Evolutionary conservation across 805 yeast genomes (phyloP), one percentile per base, ranked within the genome.

Genomic region (Metschnikowia amazonensis): DNA sequence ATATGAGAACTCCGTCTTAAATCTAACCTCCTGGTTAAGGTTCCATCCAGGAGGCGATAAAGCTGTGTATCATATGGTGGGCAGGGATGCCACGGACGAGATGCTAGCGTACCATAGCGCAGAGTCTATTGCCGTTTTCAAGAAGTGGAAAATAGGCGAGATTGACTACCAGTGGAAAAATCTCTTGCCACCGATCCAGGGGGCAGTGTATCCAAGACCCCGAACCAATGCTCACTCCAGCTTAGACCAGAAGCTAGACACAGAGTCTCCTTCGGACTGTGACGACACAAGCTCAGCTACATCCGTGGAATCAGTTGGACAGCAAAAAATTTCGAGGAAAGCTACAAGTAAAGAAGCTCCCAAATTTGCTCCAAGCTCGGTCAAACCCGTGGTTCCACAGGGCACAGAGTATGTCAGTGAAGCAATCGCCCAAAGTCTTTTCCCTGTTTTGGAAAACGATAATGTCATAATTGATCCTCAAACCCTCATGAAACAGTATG

Each of bases 11-110:
- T 48, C 65, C 17, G 95, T 85, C 4, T 68, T 89, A 34, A 77
- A 80, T 52, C 68, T 89, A 47, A 82, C 88, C 44, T 51, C 65
- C 7, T 89, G 96, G 96, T 63, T 89, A 29, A 70, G 70, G 21
- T 70, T 56, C 42, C 97, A 89, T 63, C 97, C 97, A 0, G 97
- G 97, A 13, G 96, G 97, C 4, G 90, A 84, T 48, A 85, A 80
- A 58, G 90, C 95, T 1, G 82, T 89, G 5, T 72, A 71, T 55
- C 97, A 89, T 64, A 74, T 89, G 84, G 78, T 89, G 3, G 97
- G 97, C 1, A 68, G 92, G 46, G 96, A 89, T 64, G 95, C 96
- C 17, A 83, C 94, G 0, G 95, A 88, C 60, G 96, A 89, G 62
- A 88, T 89, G 86, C 77, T 81, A 43, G 89, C 90, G 7, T 89